Base-by-base conservation (phyloP, 2,329 filamentous ascomycete species). In the Colletotrichum viniferum region DNA sequence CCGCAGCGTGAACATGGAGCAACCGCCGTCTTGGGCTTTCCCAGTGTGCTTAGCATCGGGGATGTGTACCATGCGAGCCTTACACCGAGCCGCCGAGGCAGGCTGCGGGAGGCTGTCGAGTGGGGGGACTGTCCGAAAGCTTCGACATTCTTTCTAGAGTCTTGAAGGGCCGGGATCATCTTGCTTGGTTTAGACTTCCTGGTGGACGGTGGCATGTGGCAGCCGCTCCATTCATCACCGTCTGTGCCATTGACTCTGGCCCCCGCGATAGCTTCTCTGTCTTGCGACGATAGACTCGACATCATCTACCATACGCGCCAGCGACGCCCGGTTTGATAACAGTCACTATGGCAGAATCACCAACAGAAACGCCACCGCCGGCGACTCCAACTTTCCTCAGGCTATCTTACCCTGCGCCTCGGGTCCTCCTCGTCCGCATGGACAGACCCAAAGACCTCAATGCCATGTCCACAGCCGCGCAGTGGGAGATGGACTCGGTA, bases 401-500 rank as follows among this genome's bases (percentile, higher is more conserved):
- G 69, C 77, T 83, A 36, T 85, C 85, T 7, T 87, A 85, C 36
- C 86, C 86, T 14, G 81, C 85, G 36, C 83, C 84, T 7, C 82
- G 84, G 9, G 81, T 86, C 58, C 77, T 87, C 7, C 81, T 85
- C 48, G 81, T 87, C 72, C 85, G 84, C 7, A 82, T 87, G 78
- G 84, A 85, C 77, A 80, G 86, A 16, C 83, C 84, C 3, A 79
- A 84, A 18, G 82, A 82, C 68, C 78, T 85, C 13, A 87, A 87
- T 77, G 86, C 82, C 62, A 85, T 87, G 78, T 83, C 84, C 7
- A 84, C 83, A 24, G 78, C 82, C 12, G 85, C 82, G 13, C 86
- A 86, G 36, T 82, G 80, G 60, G 83, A 87, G 62, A 86, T 89
- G 65, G 82, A 87, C 72, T 76, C 79, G 4, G 80, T 90, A 7